Evolutionary conservation across 768 basidiomycete genomes (phyloP), one percentile per base, ranked within the genome.

Genomic region (Trametes cinnabarina): DNA sequence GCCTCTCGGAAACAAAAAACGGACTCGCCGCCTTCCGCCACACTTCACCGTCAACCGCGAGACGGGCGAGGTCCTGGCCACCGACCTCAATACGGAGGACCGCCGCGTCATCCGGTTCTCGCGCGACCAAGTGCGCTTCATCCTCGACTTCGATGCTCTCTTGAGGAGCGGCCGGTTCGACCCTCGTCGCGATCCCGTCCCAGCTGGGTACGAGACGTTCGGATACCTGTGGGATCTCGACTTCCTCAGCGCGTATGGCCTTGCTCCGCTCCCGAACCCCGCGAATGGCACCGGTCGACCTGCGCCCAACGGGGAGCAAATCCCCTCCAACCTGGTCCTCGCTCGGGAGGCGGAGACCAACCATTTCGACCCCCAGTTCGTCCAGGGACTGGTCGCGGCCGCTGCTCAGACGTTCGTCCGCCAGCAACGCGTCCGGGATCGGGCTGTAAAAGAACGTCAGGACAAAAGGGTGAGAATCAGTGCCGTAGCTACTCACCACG

Each of bases 141-240:
- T 40, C 20, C 32, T 49, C 25, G 20, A n/a, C 2, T 28, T 59
- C 28, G 58, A 59, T 40, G 37, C 34, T 17, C 14, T 28, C 23
- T 51, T 53, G 3, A 51, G 58, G 9, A 15, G 12, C 15, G 44
- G 51, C 28, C 10, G 7, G 2, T 47, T 52, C 51, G 44, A 32
- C n/a, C 14, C n/a, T 6, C 15, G 37, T 17, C 8, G n/a, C 14
- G 20, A 26, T 20, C 12, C 15, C 7, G 12, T 53, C n/a, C 58
- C 51, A 3, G 51, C 44, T 7, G 58, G 58, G 7, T 59, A 59
- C 26, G 23, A 10, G 11, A 32, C 11, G 17, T 59, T 59, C 28
- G 41, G 25, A 14, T 4, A 17, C 1, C 46, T 53, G 3, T 59
- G 58, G 58, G 10, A 30, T 3, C n/a, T 17, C 32, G 51, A 52